These are phyloP conservation scores for Ophiostoma sp. DNA, from an alignment of 2,329 filamentous ascomycete species.

Conservation along the genomic window DNA sequence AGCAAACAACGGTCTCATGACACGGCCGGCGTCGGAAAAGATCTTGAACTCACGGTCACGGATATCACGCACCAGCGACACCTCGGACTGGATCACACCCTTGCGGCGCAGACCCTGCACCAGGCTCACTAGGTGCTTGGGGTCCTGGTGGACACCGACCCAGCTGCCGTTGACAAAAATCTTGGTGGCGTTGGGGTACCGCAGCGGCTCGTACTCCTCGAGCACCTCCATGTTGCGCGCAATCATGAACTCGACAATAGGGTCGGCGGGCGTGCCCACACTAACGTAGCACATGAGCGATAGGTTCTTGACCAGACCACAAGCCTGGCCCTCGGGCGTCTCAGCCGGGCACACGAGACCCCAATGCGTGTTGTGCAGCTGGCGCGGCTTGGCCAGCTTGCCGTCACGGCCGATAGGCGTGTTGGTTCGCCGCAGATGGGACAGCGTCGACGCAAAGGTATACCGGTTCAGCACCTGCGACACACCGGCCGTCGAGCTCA, in stretches of 20 bases:
- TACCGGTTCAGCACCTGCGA: constrained; percentile 98
- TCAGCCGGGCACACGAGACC: constrained; percentile 95
- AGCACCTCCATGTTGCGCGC: constrained; percentile 93
- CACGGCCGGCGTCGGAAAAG: constrained; percentile 93
- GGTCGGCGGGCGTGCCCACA: constrained; percentile 86
- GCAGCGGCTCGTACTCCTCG: constrained; percentile 86
- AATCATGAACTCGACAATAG: constrained; percentile 93
- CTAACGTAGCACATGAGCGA: constrained; percentile 98
- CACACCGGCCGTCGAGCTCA: constrained; percentile 91
- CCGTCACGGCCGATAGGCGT: constrained; percentile 97
- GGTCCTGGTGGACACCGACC: constrained; percentile 93
- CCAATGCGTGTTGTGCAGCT: constrained; percentile 99
- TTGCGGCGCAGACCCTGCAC: constrained; percentile 77
- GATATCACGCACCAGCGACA: constrained; percentile 93
- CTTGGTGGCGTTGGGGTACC: constrained; percentile 91
- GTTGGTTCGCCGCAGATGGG: constrained; percentile 95
- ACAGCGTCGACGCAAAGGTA: constrained; percentile 93
- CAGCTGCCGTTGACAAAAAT: constrained; percentile 98
- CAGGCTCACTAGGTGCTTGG: constrained; percentile 77
- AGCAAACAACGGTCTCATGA: constrained; percentile 90
- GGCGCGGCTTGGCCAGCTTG: constrained; percentile 95
- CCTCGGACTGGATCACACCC: constrained; percentile 84
- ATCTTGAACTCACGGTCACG: constrained; percentile 98
- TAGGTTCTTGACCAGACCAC: constrained; percentile 96
- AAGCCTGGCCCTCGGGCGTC: constrained; percentile 97